Evolutionary conservation across 257 asterid genomes (phyloP).

Genomic region (Perilla frutescens): DNA sequence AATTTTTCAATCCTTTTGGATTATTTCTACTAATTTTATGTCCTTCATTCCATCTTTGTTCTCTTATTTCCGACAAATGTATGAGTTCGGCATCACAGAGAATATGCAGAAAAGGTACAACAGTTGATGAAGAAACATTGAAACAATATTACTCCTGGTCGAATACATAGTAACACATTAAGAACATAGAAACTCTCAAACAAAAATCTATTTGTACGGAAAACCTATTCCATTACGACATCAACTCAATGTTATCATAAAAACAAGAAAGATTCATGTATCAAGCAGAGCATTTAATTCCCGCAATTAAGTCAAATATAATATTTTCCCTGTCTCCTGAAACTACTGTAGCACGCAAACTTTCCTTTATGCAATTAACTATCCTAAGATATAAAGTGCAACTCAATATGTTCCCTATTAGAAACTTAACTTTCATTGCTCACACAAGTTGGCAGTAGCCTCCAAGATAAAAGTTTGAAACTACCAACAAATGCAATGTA

Average conservation of each 20-base stretch:
- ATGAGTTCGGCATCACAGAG: neutral
- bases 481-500: neutral
- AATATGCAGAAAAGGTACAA: neutral
- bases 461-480: neutral
- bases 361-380: neutral
- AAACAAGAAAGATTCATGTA: neutral
- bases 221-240: slow-evolving; percentile 1
- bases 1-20: neutral
- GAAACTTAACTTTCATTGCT: neutral
- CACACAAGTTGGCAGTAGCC: neutral
- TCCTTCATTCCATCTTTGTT: neutral
- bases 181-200: neutral
- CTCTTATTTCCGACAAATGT: neutral
- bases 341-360: neutral
- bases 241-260: neutral
- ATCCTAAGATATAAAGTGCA: slow-evolving; percentile 21
- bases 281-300: slow-evolving; percentile 17
- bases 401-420: neutral
- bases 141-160: neutral
- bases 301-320: neutral
- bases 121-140: slow-evolving; percentile 2
- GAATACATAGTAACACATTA: neutral
- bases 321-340: neutral
- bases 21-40: neutral
- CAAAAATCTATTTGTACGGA: neutral